These are phyloP conservation scores for Eragrostis tef DNA, from an alignment of 202 grass and related monocot species.

Conservation along the genomic window DNA sequence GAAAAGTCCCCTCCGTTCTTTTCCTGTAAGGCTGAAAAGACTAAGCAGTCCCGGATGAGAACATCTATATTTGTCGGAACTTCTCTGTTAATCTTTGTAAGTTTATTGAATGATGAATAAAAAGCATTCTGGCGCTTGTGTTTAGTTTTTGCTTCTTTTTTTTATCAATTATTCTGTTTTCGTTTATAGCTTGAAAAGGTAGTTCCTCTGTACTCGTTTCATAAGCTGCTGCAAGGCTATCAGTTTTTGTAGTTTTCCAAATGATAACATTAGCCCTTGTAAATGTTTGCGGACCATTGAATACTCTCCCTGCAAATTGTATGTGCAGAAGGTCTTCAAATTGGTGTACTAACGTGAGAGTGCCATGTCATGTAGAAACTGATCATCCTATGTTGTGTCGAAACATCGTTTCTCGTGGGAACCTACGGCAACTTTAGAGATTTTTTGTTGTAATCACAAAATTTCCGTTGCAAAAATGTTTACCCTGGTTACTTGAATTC, in stretches of 20 bases:
- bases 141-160: not conserved
- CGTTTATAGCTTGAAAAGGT: too few relatives aligned
- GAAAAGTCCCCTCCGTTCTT: conserved; percentile 31
- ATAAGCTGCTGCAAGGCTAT: not conserved
- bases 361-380: not conserved
- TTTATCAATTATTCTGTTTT: too few relatives aligned
- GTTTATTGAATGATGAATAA: conserved; percentile 37
- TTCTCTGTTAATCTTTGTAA: conserved; percentile 6
- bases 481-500: not conserved
- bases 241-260: not conserved
- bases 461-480: not conserved
- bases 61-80: conserved; percentile 24
- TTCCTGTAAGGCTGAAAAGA: conserved; percentile 32
- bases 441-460: not conserved
- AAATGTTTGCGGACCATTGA: not conserved
- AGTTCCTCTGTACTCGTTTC: not conserved
- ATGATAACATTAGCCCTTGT: not conserved
- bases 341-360: not conserved
- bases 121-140: conserved; percentile 27
- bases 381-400: not conserved
- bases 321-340: not conserved
- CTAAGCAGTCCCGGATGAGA: conserved; percentile 36
- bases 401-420: not conserved
- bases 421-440: not conserved
- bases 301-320: not conserved